A percentile compares a stretch with the other conserved stretches of the same genome.
These are phyloP conservation scores for Rheum nobile DNA, from an alignment of 148 eudicot genomes.

Conservation along the genomic window DNA sequence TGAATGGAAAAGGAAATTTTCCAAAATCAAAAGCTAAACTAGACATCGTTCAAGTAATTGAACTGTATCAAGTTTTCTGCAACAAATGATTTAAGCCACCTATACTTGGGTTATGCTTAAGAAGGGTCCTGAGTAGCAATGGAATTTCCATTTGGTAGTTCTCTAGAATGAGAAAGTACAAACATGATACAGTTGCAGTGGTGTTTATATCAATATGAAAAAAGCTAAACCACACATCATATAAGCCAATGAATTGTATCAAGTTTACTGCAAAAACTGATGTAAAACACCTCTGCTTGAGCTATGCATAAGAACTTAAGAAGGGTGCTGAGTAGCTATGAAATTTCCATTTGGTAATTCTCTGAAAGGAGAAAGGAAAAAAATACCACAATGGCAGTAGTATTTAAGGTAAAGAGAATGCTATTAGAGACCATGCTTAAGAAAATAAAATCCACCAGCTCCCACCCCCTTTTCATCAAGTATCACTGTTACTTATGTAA, in stretches of 20 bases:
- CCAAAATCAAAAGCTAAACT: neutral
- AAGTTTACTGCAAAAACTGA: neutral
- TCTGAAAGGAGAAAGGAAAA: neutral
- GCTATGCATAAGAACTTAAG: neutral
- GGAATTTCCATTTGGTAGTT: neutral
- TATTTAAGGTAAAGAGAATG: neutral
- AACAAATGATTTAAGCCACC: neutral
- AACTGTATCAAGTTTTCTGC: neutral
- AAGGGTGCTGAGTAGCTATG: neutral
- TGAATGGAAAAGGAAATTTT: neutral
- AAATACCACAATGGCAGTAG: neutral
- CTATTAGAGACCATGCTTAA: neutral
- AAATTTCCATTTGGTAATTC: neutral
- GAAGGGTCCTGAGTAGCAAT: neutral
- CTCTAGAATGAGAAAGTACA: neutral
- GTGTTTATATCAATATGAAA: neutral
- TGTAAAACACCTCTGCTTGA: neutral
- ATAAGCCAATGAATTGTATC: neutral
- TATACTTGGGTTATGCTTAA: neutral
- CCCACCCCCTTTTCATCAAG: constrained; percentile 4
- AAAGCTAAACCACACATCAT: neutral
- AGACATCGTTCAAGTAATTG: neutral
- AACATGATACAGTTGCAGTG: neutral
- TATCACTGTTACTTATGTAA: neutral
- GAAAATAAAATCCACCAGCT: neutral